phyloP scores from a whole-genome alignment of 257 asterid species.

The Salvia miltiorrhiza region DNA sequence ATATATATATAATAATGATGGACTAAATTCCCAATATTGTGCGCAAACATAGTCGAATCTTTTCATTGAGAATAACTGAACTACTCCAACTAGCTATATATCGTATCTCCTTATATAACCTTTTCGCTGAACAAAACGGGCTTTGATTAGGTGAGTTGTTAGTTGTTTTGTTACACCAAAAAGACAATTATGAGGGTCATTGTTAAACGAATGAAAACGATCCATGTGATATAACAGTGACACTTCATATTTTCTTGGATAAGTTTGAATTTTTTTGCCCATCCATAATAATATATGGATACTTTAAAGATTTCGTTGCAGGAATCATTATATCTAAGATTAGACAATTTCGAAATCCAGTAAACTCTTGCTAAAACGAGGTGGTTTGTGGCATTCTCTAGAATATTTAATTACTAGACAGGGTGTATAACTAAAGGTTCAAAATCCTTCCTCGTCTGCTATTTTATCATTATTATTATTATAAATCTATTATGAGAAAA shows the following conservation, averaged over 20 bases:
- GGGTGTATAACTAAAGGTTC: too few relatives aligned
- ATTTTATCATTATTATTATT: too few relatives aligned
- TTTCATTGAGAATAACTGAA: too few relatives aligned
- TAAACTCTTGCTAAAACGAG: too few relatives aligned
- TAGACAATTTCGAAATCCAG: too few relatives aligned
- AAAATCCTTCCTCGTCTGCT: too few relatives aligned
- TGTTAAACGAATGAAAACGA: not conserved
- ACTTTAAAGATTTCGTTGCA: not conserved
- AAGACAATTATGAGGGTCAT: not conserved
- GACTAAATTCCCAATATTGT: too few relatives aligned
- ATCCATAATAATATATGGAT: not conserved
- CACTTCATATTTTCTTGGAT: not conserved
- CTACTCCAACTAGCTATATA: too few relatives aligned
- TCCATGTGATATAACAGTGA: not conserved
- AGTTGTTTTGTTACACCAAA: not conserved
- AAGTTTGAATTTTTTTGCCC: not conserved
- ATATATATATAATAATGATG: too few relatives aligned
- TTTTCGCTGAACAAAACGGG: not conserved
- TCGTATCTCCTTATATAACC: not conserved
- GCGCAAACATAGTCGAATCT: too few relatives aligned
- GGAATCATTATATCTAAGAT: not conserved
- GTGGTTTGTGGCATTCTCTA: not conserved
- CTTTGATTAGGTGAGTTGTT: not conserved
- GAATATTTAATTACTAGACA: not conserved
- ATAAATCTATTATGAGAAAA: too few relatives aligned